phyloP scores from a whole-genome alignment of 139 green algal species.

The Astrephomene gubernaculifera region DNA sequence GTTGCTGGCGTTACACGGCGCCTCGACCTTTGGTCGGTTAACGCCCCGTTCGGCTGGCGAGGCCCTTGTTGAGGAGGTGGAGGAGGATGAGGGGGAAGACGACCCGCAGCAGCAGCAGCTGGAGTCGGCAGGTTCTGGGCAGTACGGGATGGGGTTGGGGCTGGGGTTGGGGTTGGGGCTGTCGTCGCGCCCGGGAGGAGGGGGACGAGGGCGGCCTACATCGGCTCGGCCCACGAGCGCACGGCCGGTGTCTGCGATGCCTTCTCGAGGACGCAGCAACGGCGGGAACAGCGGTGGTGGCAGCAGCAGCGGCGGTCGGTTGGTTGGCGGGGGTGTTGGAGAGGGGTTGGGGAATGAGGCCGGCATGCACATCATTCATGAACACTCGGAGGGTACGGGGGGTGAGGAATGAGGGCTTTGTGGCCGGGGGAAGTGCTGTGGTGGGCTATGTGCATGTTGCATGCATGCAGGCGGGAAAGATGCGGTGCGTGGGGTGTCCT shows the following conservation, averaged over 20 bases:
- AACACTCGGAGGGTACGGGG: constrained; percentile 3
- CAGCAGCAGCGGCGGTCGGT: not conserved
- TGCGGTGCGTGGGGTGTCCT: too few relatives aligned
- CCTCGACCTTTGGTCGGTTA: not conserved
- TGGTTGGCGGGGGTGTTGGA: not conserved
- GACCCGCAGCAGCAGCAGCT: too few relatives aligned
- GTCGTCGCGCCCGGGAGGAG: not conserved
- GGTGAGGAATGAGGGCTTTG: constrained; percentile 7
- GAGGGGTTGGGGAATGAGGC: not conserved
- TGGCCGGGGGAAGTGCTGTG: too few relatives aligned
- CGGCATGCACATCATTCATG: constrained; percentile 19
- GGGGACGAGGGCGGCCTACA: not conserved
- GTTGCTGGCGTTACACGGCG: constrained; percentile 11
- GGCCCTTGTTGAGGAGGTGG: not conserved
- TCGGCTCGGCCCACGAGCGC: constrained; percentile 11
- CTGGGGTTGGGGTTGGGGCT: constrained; percentile 11
- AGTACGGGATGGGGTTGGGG: constrained; percentile 12
- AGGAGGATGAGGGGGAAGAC: too few relatives aligned
- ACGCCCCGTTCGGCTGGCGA: not conserved
- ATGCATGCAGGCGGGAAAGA: too few relatives aligned
- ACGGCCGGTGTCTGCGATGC: not conserved
- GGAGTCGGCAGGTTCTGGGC: too few relatives aligned
- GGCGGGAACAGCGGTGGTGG: not conserved
- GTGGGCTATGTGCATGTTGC: too few relatives aligned
- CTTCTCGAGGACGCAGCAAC: not conserved